Evolutionary conservation across 2,329 filamentous ascomycete species (phyloP), one percentile per base, ranked within the genome.

Genomic region (Colletotrichum scovillei): DNA sequence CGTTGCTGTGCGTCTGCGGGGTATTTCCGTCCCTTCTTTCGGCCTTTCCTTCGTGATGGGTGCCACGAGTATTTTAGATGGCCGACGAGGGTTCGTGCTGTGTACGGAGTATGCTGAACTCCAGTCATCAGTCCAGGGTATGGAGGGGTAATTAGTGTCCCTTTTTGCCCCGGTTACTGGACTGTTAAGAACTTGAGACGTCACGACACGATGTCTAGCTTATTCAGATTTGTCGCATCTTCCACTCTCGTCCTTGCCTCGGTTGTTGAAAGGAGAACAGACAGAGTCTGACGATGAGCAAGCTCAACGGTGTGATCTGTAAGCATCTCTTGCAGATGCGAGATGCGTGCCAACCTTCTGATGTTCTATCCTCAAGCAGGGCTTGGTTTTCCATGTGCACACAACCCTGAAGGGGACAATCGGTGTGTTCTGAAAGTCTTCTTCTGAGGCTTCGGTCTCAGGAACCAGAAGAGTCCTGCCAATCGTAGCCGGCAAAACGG

Each of bases 21-120:
- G 60, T 52, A 53, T 65, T 69, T 73, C 49, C 56, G 62, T 71
- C 71, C 49, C 71, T 60, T 71, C 67, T 73, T 60, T 70, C 56
- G 38, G 60, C 55, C 38, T 66, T 70, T 57, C 55, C 63, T 35
- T 65, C 55, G 30, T 35, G 55, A 49, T 59, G 46, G 66, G 53
- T 73, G 67, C 60, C 66, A 73, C 59, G 67, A 52, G 60, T 46
- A 14, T 52, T 14, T 42, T 42, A 42, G 16, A 42, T 42, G 38
- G 38, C 38, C 38, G 38, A 42, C 38, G 38, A 42, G 38, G 38
- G 38, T 42, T 42, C 38, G 38, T 42, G 38, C 38, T 42, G 38
- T 42, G 7, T 42, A 7, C 38, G 4, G 16, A 8, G 38, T 42
- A 19, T 42, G 19, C 38, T 19, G 38, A 42, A 19, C 38, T 42